Percentiles rank a stretch among this genome's conserved stretches.
These are phyloP conservation scores for Ailanthus altissimus DNA, from an alignment of 345 rosid species.

Conservation along the genomic window DNA sequence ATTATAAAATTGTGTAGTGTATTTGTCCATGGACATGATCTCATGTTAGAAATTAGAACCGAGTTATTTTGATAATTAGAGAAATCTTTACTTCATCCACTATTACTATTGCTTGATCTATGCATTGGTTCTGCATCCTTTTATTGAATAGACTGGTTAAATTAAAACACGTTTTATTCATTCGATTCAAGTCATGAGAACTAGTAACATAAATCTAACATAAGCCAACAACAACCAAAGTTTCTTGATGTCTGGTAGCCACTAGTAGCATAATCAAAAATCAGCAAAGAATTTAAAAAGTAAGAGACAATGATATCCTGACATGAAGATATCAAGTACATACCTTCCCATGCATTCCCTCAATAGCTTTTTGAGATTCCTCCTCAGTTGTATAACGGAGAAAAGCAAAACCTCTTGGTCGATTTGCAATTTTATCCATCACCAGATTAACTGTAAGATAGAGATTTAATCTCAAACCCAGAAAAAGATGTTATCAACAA, in stretches of 20 bases:
- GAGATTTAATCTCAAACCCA: neutral
- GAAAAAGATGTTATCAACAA: neutral
- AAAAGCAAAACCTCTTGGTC: constrained; percentile 85
- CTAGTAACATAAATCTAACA: neutral
- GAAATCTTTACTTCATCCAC: neutral
- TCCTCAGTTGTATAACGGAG: constrained; percentile 68
- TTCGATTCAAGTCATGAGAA: neutral
- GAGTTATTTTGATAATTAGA: neutral
- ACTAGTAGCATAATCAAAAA: neutral
- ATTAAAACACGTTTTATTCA: neutral
- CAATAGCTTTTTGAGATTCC: constrained; percentile 64
- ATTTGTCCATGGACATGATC: neutral
- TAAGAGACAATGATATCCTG: neutral
- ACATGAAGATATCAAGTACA: neutral
- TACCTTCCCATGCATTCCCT: constrained; percentile 95
- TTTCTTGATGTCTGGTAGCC: neutral
- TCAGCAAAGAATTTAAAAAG: neutral
- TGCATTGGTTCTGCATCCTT: neutral
- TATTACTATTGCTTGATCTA: neutral
- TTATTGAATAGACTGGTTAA: neutral
- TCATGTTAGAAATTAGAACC: neutral
- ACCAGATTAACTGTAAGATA: constrained; percentile 58
- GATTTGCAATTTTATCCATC: constrained; percentile 77
- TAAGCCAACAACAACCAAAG: neutral
- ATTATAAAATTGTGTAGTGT: neutral